phyloP scores from a whole-genome alignment of 2,329 filamentous ascomycete genomes.

The Penicillium sp. region DNA sequence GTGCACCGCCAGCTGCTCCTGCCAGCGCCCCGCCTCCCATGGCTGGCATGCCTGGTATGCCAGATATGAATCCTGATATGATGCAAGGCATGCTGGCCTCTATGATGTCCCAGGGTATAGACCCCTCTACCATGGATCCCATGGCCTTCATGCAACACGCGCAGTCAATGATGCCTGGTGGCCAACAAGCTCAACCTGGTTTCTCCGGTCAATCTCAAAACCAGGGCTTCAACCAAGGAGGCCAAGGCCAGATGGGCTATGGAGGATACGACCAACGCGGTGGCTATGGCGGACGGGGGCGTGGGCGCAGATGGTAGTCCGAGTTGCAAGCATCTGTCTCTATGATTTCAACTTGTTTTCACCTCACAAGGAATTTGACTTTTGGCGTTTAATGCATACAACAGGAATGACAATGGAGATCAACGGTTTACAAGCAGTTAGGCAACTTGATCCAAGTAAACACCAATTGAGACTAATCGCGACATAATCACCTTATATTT shows the following conservation, averaged over 20 bases:
- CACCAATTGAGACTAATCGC: not conserved
- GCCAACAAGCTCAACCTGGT: slow-evolving; percentile 37
- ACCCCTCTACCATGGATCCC: slow-evolving; percentile 56
- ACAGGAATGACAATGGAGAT: slow-evolving; percentile 4
- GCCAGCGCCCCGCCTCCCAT: slow-evolving; percentile 35
- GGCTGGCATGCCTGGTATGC: slow-evolving; percentile 47
- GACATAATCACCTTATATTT: not conserved
- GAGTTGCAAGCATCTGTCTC: slow-evolving; percentile 5
- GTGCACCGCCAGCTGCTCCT: slow-evolving; percentile 30
- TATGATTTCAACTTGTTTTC: slow-evolving; percentile 7
- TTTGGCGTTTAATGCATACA: slow-evolving; percentile 23
- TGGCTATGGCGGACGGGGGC: slow-evolving; percentile 42
- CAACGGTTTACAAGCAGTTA: not conserved
- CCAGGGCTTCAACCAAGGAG: slow-evolving; percentile 39
- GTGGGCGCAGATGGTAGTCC: slow-evolving; percentile 42
- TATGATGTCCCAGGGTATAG: slow-evolving; percentile 57
- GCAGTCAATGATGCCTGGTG: slow-evolving; percentile 51
- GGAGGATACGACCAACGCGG: slow-evolving; percentile 45
- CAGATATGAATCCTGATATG: slow-evolving; percentile 56
- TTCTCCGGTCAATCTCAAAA: slow-evolving; percentile 37
- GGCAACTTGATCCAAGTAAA: slow-evolving; percentile 6
- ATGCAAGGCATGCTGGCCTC: slow-evolving; percentile 61
- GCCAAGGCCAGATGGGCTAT: slow-evolving; percentile 45
- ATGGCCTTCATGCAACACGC: slow-evolving; percentile 56
- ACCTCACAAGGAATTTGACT: slow-evolving; percentile 10